Base-by-base conservation (phyloP, 352 stramenopile genomes). In the Globisporangium emineosum region DNA sequence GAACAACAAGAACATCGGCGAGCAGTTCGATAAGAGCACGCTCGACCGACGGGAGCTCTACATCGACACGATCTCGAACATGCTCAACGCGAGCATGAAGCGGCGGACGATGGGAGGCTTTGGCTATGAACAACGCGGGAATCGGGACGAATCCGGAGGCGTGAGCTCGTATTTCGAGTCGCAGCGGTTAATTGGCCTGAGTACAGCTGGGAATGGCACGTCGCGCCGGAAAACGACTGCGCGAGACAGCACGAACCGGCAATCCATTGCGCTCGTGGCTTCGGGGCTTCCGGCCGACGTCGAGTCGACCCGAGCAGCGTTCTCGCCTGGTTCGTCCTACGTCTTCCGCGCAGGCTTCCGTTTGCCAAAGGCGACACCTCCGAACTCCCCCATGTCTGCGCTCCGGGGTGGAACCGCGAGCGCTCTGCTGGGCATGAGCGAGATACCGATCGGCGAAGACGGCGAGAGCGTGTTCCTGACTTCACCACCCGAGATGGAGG, bases 1-100 rank as follows among this genome's bases (percentile, higher is more conserved):
- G 78, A 90, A 94, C 64, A 94, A 94, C 77, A 94, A 94, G 65
- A 93, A 94, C 69, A 92, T 89, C 35, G 86, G 86, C 54, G 86
- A 94, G 61, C 86, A 94, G 65, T 94, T 94, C 57, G 86, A 94
- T 68, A 91, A 90, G 66, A 86, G 80, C 43, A 75, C 79, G 15
- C 72, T 94, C 9, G 84, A 94, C 35, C 70, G 86, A 10, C 82
- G 86, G 2, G 86, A 94, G 64, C 70, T 94, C 0, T 94, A 89
- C 60, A 85, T 94, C 3, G 78, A 91, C 33, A 93, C 86, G 33
- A 66, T 94, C 15, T 75, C 77, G 29, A 93, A 93, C 65, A 90
- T 94, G 74, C 69, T 92, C 57, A 65, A 65, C 23, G 86, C 82
- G 15, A 91, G 80, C 42, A 78, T 94, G 62, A 88, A 87, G 70